Conservation (phyloP, 805 yeast species). For the Limtongia smithiae region DNA sequence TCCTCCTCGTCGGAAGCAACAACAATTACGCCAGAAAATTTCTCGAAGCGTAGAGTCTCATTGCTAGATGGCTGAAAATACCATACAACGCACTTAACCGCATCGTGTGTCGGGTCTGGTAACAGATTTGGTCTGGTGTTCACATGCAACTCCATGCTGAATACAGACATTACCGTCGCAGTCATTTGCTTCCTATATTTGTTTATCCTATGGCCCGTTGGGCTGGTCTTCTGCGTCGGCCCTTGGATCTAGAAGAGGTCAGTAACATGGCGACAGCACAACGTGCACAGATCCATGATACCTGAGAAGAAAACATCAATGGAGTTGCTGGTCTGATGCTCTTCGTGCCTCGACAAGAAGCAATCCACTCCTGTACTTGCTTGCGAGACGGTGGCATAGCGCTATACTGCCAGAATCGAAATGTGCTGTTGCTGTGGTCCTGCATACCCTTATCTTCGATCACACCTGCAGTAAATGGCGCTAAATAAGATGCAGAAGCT, state of each 20-base stretch:
- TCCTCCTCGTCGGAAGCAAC: conserved; percentile 33
- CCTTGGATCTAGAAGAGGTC: conserved; percentile 29
- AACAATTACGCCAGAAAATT: conserved; percentile 26
- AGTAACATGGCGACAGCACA: neutral
- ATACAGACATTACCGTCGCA: conserved; percentile 46
- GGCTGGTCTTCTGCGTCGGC: conserved; percentile 17
- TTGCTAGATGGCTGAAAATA: conserved; percentile 36
- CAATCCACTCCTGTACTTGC: conserved; percentile 41
- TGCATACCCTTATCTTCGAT: conserved; percentile 3
- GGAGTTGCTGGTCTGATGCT: too few species aligned
- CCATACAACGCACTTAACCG: conserved; percentile 62
- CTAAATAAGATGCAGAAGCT: conserved; percentile 38
- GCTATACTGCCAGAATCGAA: conserved; percentile 40
- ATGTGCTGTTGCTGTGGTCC: conserved; percentile 4
- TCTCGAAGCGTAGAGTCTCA: neutral
- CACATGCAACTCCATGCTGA: conserved; percentile 67
- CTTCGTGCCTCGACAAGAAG: too few species aligned
- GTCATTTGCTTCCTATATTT: neutral
- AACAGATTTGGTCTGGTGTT: conserved; percentile 46
- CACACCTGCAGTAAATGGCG: conserved; percentile 27
- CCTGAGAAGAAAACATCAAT: too few species aligned
- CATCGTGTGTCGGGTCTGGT: conserved; percentile 68
- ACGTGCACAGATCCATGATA: neutral
- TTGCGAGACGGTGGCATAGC: conserved; percentile 48
- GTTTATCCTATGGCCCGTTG: conserved; percentile 34